Percentiles rank a stretch among this genome's conserved stretches.
These are phyloP conservation scores for Coniella lustricola DNA, from an alignment of 2,329 filamentous ascomycete species.

Conservation along the genomic window DNA sequence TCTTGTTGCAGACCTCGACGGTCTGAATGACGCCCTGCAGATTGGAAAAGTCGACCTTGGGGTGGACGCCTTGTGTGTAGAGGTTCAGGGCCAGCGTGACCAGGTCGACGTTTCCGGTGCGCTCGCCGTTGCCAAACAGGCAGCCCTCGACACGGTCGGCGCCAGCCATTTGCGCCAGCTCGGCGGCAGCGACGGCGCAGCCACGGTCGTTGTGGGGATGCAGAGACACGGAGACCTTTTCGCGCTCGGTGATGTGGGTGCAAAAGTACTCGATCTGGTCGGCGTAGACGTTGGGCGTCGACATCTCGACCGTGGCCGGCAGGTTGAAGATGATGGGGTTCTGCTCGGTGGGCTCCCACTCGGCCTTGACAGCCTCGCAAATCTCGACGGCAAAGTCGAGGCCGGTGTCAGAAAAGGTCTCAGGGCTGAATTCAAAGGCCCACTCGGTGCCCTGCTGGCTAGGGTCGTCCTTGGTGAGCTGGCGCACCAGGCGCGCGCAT, in stretches of 20 bases:
- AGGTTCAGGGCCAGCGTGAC: conserved; percentile 89
- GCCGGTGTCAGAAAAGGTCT: conserved; percentile 84
- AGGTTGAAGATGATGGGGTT: conserved; percentile 94
- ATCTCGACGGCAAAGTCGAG: conserved; percentile 77
- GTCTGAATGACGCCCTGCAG: conserved; percentile 78
- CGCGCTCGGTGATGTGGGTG: conserved; percentile 71
- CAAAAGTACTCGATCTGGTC: conserved; percentile 97
- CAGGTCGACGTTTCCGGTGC: conserved; percentile 91
- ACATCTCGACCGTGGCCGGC: conserved; percentile 90
- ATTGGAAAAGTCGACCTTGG: conserved; percentile 85
- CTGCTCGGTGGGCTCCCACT: conserved; percentile 76
- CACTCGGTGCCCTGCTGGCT: conserved; percentile 53
- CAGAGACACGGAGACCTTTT: conserved; percentile 82
- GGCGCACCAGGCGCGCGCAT: conserved; percentile 80
- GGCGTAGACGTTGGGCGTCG: conserved; percentile 91
- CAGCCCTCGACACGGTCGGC: conserved; percentile 92
- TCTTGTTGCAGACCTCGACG: conserved; percentile 91
- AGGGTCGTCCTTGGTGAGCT: conserved; percentile 77
- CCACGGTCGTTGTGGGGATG: conserved; percentile 95
- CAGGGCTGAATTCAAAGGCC: conserved; percentile 78
- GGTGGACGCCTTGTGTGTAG: conserved; percentile 85
- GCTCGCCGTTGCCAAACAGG: conserved; percentile 88
- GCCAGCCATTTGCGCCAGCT: conserved; percentile 92
- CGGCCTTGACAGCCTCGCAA: conserved; percentile 88
- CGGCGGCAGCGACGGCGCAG: conserved; percentile 80